Evolutionary conservation across 2,329 filamentous ascomycete genomes (phyloP).

Genomic region (Pseudocercospora vitis): DNA sequence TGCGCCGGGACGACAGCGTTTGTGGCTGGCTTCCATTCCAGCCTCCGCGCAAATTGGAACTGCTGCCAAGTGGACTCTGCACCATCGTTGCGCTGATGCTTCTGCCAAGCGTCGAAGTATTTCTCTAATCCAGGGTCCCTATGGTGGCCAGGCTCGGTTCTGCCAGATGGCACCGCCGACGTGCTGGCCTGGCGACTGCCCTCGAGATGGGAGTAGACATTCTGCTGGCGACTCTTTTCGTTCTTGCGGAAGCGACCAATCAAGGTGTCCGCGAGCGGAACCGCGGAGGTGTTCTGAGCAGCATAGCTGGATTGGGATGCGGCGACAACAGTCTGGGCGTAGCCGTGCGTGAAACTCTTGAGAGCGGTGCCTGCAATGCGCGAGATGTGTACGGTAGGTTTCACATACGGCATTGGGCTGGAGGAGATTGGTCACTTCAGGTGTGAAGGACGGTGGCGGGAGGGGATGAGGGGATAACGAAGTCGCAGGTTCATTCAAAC

Average conservation of each 20-base stretch:
- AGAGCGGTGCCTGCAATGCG: conserved; percentile 67
- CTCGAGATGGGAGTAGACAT: conserved; percentile 34
- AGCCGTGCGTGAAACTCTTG: conserved; percentile 96
- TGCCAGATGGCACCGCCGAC: conserved; percentile 36
- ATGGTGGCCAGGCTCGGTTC: conserved; percentile 34
- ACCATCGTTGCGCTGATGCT: conserved; percentile 69
- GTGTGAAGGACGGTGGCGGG: too few species aligned
- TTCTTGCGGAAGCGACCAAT: conserved; percentile 50
- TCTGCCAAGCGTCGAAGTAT: conserved; percentile 88
- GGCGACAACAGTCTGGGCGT: conserved; percentile 95
- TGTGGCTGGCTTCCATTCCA: conserved; percentile 74
- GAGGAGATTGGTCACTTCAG: too few species aligned
- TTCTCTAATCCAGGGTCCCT: conserved; percentile 68
- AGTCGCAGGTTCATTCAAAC: conserved; percentile 98
- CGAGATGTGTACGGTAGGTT: conserved; percentile 78
- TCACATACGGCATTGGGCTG: conserved; percentile 82
- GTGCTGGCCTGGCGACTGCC: conserved; percentile 39
- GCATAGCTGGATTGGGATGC: conserved; percentile 83
- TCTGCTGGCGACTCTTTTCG: conserved; percentile 35
- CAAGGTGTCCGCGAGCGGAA: conserved; percentile 53
- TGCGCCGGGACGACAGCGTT: conserved; percentile 40
- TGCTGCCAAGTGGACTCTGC: conserved; percentile 75
- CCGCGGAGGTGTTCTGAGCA: conserved; percentile 59
- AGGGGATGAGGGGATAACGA: conserved; percentile 18
- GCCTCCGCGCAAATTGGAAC: conserved; percentile 82